Base-by-base conservation (phyloP, 139 green algal species). In the Cymbomonas tetramitiformis region DNA sequence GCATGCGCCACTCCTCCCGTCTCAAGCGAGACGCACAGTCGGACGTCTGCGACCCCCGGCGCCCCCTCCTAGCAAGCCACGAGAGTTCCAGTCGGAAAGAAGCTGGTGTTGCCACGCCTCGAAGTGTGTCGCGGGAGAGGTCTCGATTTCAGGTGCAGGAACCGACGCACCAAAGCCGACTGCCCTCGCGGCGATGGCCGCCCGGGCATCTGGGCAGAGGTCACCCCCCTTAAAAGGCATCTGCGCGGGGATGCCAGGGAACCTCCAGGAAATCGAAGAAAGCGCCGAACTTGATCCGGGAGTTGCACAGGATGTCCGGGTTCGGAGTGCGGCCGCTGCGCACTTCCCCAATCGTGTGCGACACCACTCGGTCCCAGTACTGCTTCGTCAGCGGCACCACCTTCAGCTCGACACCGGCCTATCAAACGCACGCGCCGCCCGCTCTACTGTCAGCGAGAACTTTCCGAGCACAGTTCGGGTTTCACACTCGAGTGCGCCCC, bases 251-350 rank as follows among this genome's bases (percentile, higher is more conserved):
- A n/a, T n/a, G n/a, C n/a, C n/a, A n/a, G n/a, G n/a, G n/a, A n/a
- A n/a, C n/a, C 8, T 85, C 75, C 23, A 96, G 59, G 52, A 82
- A 74, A 48, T 94, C 85, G 9, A 76, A 72, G 57, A 96, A 96
- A 0, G 87, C 87, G 4, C 90, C 88, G 70, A 94, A 92, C 67
- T 93, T 93, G 26, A 93, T 70, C 33, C 75, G 58, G 1, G 75
- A 87, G 78, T 99, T 99, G 81, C 91, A 99, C 2, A 96, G 70
- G 26, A 99, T 75, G 70, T 99, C 91, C 0, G 91, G 91, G 70
- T 99, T 99, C 31, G 91, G 91, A 3, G 91, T 99, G 38, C 83
- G 73, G 1, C 91, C 91, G 2, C 61, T 66, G 15, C 73, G 66
- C 36, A 97, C 90, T 61, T 96, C 81, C 0, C 24, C 32, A 24